Percentiles rank a stretch among this genome's conserved stretches.
These are phyloP conservation scores for Aspergillus panamensis DNA, from an alignment of 495 filamentous ascomycete genomes.

Conservation along the genomic window DNA sequence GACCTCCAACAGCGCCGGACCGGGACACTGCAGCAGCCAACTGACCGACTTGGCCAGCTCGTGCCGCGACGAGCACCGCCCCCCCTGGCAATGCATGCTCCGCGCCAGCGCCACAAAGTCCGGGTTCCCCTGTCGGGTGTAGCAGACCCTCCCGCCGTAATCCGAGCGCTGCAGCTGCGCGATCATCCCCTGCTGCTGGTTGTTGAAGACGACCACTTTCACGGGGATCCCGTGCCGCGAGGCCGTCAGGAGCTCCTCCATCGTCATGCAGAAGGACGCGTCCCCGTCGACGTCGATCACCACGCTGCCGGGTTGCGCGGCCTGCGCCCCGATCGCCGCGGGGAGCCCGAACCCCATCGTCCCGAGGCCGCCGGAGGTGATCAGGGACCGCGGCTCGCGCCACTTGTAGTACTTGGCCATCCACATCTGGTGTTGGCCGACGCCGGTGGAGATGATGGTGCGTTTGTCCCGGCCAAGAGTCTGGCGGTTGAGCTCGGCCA, in stretches of 20 bases:
- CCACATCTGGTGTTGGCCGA: conserved; percentile 99
- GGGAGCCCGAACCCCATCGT: conserved; percentile 96
- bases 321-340: conserved; percentile 89
- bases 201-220: conserved; percentile 90
- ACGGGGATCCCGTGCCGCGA: conserved; percentile 87
- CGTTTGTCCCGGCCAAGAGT: conserved; percentile 62
- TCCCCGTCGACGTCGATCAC: conserved; percentile 95
- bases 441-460: conserved; percentile 84
- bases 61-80: neutral
- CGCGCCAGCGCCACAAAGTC: conserved; percentile 75
- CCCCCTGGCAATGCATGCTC: neutral
- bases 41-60: neutral
- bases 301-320: conserved; percentile 75
- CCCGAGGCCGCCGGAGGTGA: conserved; percentile 86
- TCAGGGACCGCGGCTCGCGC: conserved; percentile 79
- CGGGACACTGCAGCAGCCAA: neutral
- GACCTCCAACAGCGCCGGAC: neutral
- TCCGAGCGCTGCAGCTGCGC: conserved; percentile 94
- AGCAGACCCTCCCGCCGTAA: conserved; percentile 85
- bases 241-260: conserved; percentile 83
- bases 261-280: conserved; percentile 94
- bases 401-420: conserved; percentile 89
- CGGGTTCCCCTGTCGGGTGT: conserved; percentile 87
- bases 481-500: conserved; percentile 62
- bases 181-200: conserved; percentile 93